phyloP scores from a whole-genome alignment of 139 green algal species.

The Coccomyxa sp. region DNA sequence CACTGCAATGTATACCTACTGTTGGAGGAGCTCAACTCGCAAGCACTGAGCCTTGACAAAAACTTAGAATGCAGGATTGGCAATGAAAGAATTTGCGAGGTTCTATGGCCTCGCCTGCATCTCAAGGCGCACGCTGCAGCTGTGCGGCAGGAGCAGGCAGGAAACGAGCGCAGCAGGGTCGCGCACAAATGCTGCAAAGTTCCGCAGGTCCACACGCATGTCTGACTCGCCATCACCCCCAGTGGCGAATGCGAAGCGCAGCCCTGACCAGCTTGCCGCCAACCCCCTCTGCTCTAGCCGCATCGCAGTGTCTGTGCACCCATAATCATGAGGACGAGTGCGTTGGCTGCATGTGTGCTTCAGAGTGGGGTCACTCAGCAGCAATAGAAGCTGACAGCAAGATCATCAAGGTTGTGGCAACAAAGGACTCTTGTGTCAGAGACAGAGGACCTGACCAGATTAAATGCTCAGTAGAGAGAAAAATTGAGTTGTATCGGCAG shows the following conservation, averaged over 20 bases:
- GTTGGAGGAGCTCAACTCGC: too few relatives aligned
- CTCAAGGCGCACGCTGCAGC: constrained; percentile 10
- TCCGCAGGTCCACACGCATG: constrained; percentile 56
- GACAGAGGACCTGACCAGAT: too few relatives aligned
- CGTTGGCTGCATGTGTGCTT: too few relatives aligned
- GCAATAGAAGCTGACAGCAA: too few relatives aligned
- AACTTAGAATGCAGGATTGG: too few relatives aligned
- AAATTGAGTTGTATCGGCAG: too few relatives aligned
- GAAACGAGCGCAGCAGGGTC: constrained; percentile 51
- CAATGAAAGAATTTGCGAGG: neutral
- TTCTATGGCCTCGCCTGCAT: neutral
- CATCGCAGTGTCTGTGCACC: constrained; percentile 22
- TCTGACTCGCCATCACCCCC: constrained; percentile 64
- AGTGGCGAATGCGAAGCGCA: constrained; percentile 55
- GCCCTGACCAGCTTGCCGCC: constrained; percentile 38
- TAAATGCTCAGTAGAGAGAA: too few relatives aligned
- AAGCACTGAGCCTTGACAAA: too few relatives aligned
- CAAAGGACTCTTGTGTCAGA: too few relatives aligned
- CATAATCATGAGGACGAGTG: neutral
- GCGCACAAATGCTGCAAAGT: constrained; percentile 67
- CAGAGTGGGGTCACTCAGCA: too few relatives aligned
- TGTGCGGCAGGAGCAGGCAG: constrained; percentile 64
- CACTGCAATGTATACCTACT: too few relatives aligned
- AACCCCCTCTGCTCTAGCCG: constrained; percentile 57
- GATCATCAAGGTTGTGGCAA: too few relatives aligned